phyloP scores from a whole-genome alignment of 129 eudicot genomes.

The Ambrosia trifida region DNA sequence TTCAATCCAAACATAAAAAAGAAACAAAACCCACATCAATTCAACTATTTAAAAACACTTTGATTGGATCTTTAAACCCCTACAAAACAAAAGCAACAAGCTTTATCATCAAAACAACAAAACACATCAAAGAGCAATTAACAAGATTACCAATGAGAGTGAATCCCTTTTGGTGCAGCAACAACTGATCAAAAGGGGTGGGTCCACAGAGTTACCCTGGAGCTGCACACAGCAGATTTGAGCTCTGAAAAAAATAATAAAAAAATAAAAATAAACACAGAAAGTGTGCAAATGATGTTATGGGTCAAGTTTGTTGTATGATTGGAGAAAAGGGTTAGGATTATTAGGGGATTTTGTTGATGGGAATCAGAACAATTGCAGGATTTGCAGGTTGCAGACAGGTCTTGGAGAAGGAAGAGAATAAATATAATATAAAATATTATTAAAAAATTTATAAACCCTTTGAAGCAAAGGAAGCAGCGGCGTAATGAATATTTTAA shows the following conservation, averaged over 20 bases:
- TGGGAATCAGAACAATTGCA: constrained; percentile 31
- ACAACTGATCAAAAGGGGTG: constrained; percentile 23
- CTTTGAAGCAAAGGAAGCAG: constrained; percentile 24
- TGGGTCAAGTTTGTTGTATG: constrained; percentile 3
- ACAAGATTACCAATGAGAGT: constrained; percentile 31
- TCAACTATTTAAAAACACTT: background rate
- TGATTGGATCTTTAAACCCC: constrained; percentile 27
- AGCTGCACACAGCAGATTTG: constrained; percentile 22
- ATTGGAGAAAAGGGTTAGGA: constrained; percentile 22
- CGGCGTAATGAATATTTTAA: constrained; percentile 2
- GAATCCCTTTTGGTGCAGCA: constrained; percentile 12
- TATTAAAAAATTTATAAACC: constrained; percentile 16
- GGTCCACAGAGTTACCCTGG: background rate
- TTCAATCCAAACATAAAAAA: constrained; percentile 8
- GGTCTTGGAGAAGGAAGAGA: constrained; percentile 8
- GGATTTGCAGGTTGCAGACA: constrained; percentile 26
- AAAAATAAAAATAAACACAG: constrained; percentile 4
- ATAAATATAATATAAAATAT: background rate
- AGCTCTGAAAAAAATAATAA: background rate
- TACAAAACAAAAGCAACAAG: constrained; percentile 15
- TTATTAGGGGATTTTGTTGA: constrained; percentile 13
- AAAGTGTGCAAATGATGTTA: constrained; percentile 11
- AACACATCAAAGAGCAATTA: background rate
- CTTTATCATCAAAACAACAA: constrained; percentile 6
- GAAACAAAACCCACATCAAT: constrained; percentile 22